phyloP scores from a whole-genome alignment of 371 early-diverging fungal species.

The Lichtheimia ornata region DNA sequence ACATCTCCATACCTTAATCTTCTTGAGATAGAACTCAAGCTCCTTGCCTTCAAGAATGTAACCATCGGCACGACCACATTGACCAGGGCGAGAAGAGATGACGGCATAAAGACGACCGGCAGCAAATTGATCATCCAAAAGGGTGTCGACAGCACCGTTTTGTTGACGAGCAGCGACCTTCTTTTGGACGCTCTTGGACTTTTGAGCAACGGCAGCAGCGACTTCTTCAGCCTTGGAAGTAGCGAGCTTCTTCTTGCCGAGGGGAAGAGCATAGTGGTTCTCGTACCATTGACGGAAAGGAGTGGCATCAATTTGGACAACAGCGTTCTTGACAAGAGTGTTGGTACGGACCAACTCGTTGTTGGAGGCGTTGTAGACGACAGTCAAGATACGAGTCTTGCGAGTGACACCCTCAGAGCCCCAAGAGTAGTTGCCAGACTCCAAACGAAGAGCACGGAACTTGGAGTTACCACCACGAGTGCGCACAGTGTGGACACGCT shows the following conservation, averaged over 20 bases:
- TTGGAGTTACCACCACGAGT: conserved; percentile 98
- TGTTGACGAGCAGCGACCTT: conserved; percentile 87
- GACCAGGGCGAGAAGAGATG: conserved; percentile 98
- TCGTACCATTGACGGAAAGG: conserved; percentile 99
- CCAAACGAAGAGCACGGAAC: conserved; percentile 98
- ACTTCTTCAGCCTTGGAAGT: conserved; percentile 54
- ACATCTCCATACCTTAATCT: conserved; percentile 70
- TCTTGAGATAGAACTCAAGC: conserved; percentile 94
- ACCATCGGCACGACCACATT: conserved; percentile 98
- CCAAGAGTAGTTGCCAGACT: conserved; percentile 98
- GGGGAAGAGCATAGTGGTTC: conserved; percentile 88
- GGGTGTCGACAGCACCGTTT: conserved; percentile 83
- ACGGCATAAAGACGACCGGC: conserved; percentile 96
- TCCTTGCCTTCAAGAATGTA: conserved; percentile 99
- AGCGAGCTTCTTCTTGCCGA: conserved; percentile 86
- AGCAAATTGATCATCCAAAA: conserved; percentile 93
- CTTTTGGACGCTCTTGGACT: conserved; percentile 89
- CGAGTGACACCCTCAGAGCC: conserved; percentile 93
- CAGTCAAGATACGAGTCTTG: conserved; percentile 96
- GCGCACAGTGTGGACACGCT: conserved; percentile 92
- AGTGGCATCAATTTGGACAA: conserved; percentile 98
- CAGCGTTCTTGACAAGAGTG: conserved; percentile 98
- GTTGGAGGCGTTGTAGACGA: conserved; percentile 99
- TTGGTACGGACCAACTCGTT: conserved; percentile 99
- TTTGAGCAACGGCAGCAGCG: conserved; percentile 74